Evolutionary conservation across 768 basidiomycete species (phyloP).

Genomic region (Agrocybe chaxingu): DNA sequence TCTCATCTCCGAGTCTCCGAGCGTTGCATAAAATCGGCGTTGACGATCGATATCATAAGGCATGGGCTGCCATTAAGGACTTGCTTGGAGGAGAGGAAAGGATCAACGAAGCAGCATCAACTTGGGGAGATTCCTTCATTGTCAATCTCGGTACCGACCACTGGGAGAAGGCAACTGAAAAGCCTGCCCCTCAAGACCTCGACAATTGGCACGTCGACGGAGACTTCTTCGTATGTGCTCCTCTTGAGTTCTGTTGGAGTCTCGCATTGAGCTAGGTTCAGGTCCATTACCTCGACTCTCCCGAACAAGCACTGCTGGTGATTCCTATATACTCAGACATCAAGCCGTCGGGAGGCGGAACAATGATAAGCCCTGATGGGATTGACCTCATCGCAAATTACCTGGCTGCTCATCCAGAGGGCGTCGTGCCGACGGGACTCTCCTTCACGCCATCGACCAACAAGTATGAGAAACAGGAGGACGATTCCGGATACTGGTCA

Average conservation of each 20-base stretch:
- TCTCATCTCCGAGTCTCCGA: too few relatives aligned
- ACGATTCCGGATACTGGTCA: constrained; percentile 43
- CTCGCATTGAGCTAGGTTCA: constrained; percentile 9
- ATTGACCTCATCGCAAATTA: constrained; percentile 47
- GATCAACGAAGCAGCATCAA: constrained; percentile 42
- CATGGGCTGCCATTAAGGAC: constrained; percentile 60
- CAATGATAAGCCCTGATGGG: constrained; percentile 58
- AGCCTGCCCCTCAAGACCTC: constrained; percentile 39
- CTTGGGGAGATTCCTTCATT: constrained; percentile 61
- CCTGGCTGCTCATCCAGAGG: constrained; percentile 50
- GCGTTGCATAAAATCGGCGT: constrained; percentile 30
- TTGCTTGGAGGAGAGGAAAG: constrained; percentile 59
- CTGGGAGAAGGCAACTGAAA: constrained; percentile 26
- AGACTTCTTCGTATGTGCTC: constrained; percentile 45
- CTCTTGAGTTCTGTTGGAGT: neutral
- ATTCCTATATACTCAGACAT: constrained; percentile 63
- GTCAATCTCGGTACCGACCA: constrained; percentile 56
- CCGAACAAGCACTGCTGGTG: constrained; percentile 61
- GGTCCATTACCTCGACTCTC: constrained; percentile 63
- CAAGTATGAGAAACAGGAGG: constrained; percentile 26
- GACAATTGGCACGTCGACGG: constrained; percentile 67
- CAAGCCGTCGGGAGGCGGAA: constrained; percentile 50
- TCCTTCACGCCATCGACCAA: constrained; percentile 47
- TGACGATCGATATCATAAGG: constrained; percentile 23
- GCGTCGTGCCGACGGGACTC: constrained; percentile 41